A percentile compares a stretch with the other conserved stretches of the same genome.
Conservation (phyloP, 148 eudicot genomes). For the Cornus suecica region DNA sequence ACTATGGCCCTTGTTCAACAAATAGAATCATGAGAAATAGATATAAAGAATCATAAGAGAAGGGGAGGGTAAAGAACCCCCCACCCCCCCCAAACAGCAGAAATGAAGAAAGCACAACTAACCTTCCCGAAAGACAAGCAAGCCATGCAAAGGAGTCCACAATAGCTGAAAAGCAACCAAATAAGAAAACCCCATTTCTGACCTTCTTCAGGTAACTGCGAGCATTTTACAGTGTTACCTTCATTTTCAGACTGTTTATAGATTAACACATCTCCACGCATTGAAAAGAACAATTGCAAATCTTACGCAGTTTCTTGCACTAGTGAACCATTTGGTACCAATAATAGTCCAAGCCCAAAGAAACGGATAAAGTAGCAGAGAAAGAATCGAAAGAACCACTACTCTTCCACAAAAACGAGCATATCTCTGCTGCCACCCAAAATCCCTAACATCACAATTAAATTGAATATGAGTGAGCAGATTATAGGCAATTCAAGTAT, state of each 20-base stretch:
- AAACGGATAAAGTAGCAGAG: slow-evolving; percentile 79
- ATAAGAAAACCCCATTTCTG: slow-evolving; percentile 97
- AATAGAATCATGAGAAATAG: background rate
- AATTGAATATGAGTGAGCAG: slow-evolving; percentile 4
- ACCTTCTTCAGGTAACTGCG: slow-evolving; percentile 93
- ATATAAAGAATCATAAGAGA: background rate
- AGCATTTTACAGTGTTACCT: slow-evolving; percentile 21
- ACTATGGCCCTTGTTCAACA: too few species aligned
- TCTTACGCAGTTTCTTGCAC: slow-evolving; percentile 75
- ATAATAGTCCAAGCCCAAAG: slow-evolving; percentile 87
- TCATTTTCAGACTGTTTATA: background rate
- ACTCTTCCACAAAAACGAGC: slow-evolving; percentile 90
- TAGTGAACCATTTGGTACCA: slow-evolving; percentile 88
- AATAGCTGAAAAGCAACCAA: slow-evolving; percentile 94
- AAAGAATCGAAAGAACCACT: slow-evolving; percentile 72
- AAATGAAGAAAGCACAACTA: slow-evolving; percentile 2
- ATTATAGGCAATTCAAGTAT: background rate
- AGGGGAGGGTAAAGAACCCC: background rate
- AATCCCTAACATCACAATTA: slow-evolving; percentile 53
- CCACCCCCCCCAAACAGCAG: too few species aligned
- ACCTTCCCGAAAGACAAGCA: slow-evolving; percentile 82
- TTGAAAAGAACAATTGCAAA: background rate
- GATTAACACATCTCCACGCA: background rate
- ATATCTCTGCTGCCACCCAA: slow-evolving; percentile 90
- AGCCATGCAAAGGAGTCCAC: slow-evolving; percentile 85